Evolutionary conservation across 2,329 filamentous ascomycete species (phyloP).

Genomic region (Fusarium newnesense): DNA sequence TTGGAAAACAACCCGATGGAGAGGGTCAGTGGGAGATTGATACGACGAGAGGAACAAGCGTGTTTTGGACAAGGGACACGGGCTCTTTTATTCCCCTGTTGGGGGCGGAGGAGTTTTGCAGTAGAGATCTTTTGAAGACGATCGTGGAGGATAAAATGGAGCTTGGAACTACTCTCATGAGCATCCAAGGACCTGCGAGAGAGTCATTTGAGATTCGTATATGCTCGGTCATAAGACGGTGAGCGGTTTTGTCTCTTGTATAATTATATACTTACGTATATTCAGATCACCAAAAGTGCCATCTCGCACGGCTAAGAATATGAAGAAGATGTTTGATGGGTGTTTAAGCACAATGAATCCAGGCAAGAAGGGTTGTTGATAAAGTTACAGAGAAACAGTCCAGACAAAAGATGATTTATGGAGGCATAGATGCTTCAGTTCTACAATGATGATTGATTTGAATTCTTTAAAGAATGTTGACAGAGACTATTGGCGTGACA

Average conservation of each 20-base stretch:
- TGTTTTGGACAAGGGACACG: background rate
- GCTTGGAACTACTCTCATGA: accelerated
- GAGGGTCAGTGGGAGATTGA: slow-evolving; percentile 13
- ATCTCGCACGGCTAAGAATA: accelerated
- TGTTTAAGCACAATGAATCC: background rate
- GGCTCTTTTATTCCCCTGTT: background rate
- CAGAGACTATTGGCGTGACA: background rate
- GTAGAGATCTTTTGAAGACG: background rate
- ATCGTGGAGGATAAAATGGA: background rate
- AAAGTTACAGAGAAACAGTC: accelerated
- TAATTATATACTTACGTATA: background rate
- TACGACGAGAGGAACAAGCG: background rate
- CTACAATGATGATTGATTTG: background rate
- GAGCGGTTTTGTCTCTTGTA: accelerated
- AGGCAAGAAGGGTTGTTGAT: background rate
- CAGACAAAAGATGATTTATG: background rate
- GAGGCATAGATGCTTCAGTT: accelerated
- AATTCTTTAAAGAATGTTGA: background rate
- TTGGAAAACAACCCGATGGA: background rate
- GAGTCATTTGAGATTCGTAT: background rate
- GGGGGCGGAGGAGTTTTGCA: background rate
- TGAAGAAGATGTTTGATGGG: background rate
- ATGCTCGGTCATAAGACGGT: background rate
- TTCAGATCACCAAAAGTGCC: background rate
- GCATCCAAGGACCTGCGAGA: accelerated